Conservation (phyloP, 495 filamentous ascomycete genomes). For the Massariosphaeria phaeospora region DNA sequence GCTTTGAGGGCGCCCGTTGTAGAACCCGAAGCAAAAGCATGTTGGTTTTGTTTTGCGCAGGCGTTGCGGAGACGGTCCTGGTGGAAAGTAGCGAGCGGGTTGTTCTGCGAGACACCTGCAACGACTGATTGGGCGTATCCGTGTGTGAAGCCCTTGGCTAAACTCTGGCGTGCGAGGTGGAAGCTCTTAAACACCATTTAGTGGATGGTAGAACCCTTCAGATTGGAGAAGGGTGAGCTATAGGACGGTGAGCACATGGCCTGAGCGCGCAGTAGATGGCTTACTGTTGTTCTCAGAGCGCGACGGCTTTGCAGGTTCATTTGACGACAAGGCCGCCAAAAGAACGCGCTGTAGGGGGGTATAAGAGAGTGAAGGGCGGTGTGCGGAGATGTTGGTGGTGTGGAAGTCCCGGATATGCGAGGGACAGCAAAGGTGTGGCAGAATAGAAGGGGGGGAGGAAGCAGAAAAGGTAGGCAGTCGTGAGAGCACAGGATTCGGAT, state of each 20-base stretch:
- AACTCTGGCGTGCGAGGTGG: slow-evolving; percentile 94
- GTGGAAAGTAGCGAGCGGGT: slow-evolving; percentile 48
- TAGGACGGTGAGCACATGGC: slow-evolving; percentile 12
- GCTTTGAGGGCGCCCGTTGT: slow-evolving; percentile 47
- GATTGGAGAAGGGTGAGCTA: slow-evolving; percentile 42
- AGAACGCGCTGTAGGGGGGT: slow-evolving; percentile 49
- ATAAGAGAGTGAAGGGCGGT: not conserved
- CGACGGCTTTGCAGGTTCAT: slow-evolving; percentile 58
- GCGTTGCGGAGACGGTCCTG: slow-evolving; percentile 54
- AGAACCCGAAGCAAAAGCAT: slow-evolving; percentile 59
- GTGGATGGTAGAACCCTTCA: slow-evolving; percentile 49
- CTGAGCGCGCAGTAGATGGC: slow-evolving; percentile 6
- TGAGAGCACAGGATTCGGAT: too few species aligned
- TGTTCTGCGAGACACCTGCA: slow-evolving; percentile 75
- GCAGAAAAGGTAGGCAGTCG: too few species aligned
- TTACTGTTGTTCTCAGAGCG: slow-evolving; percentile 49
- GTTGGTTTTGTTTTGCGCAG: slow-evolving; percentile 55
- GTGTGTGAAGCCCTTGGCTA: slow-evolving; percentile 92
- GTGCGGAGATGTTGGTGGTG: not conserved
- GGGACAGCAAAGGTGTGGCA: not conserved
- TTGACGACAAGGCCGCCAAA: slow-evolving; percentile 57
- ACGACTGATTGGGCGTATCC: slow-evolving; percentile 97
- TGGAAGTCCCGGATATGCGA: too few species aligned
- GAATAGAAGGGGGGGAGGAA: not conserved
- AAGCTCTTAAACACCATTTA: slow-evolving; percentile 83